Base-by-base conservation (phyloP, 805 yeast species). In the Kodamaea sagamina region DNA sequence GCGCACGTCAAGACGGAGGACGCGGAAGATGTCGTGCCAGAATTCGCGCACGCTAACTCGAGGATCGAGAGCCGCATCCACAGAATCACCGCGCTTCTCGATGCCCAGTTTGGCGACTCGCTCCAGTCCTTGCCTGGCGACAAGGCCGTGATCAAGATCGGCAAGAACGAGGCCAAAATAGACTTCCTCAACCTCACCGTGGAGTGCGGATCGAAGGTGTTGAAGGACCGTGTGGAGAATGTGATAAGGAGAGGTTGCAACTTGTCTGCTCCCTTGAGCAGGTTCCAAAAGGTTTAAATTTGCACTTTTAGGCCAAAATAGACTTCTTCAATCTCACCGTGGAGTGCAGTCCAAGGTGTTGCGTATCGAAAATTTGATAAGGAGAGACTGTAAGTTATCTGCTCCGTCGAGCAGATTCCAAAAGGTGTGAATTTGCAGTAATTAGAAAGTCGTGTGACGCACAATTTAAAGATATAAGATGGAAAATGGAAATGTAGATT, bases 81-180 rank as follows among this genome's bases (percentile, higher is more conserved):
- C 38, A 75, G 88, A 44, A 77, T 93, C 8, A 60, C 78, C 2
- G 71, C 79, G 9, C 68, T 93, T 34, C 68, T 93, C 39, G 69
- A 72, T 37, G 89, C 93, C 0, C 99, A 93, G 55, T 93, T 93
- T 67, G 99, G 98, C 11, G 88, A 85, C 17, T 64, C 89, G 1
- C 79, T 86, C 46, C 46, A 46, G 1, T 56, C 66, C 0, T 44
- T 50, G 6, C 67, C 67, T 6, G 59, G 67, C 17, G 63, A 70
- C 44, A 78, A 78, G n/a, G 86, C 88, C 0, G 57, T 62, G 1
- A 77, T 93, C 10, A 76, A 74, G 24, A 82, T 92, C 40, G 98
- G 96, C 29, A 82, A 82, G 46, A 79, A 75, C 47, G 82, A 71
- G 36, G 98, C 97, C 1, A 65, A 63, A 6, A 78, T 93, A 12